Evolutionary conservation across 352 stramenopile species (phyloP), one percentile per base, ranked within the genome.

Genomic region (Pythium guiyangense): DNA sequence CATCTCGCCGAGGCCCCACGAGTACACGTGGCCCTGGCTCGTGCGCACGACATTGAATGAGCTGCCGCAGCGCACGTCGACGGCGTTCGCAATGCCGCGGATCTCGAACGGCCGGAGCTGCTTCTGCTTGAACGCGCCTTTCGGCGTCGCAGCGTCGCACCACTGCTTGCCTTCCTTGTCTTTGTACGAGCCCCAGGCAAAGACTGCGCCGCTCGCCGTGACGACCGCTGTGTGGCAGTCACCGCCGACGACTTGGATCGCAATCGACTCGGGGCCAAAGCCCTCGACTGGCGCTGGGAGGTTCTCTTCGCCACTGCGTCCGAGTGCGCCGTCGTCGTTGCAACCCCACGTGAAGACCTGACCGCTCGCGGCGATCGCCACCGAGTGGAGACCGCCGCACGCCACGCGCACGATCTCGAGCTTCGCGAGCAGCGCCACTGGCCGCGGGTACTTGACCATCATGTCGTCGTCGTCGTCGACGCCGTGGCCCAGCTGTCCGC

Each of bases 101-200:
- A 95, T 72, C 44, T 78, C 62, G 53, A 89, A 86, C 29, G 86
- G 84, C 26, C 60, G 54, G 50, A 47, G 27, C 67, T 94, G 85
- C 58, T 81, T 94, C 52, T 94, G 70, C 71, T 93, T 93, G 63
- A 96, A 96, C 25, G 86, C 67, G 15, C 59, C 77, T 26, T 77
- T 73, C 18, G 79, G 66, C 50, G 84, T 77, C 20, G 73, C 60
- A 1, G 86, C 73, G 59, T 97, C 77, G 46, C 86, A 96, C 75
- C 92, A 98, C 52, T 92, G 77, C 63, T 97, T 96, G 47, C 93
- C 94, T 69, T 98, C 93, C 73, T 98, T 98, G 77, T 99, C 96
- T 57, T 98, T 97, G 79, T 98, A 98, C 55, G 74, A 91, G 44
- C 97, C 97, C 91, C 93, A 98, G 12, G 91, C 83, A 65, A 88